Base-by-base conservation (phyloP, 148 eudicot genomes). In the Limonium bicolor region DNA sequence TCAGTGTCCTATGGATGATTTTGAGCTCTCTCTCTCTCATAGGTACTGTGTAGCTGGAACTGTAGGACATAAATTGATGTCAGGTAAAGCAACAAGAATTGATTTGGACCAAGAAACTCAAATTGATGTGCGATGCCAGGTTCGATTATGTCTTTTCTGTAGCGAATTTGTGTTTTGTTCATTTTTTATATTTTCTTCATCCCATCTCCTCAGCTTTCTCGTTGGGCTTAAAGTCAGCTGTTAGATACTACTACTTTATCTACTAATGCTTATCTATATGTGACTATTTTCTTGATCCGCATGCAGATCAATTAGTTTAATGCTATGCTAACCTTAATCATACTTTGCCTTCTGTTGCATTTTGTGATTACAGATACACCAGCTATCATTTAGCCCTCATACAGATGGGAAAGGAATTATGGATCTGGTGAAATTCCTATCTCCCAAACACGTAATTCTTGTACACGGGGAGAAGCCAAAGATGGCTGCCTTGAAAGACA, bases 331-430 rank as follows among this genome's bases (percentile, higher is more conserved):
- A n/a, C n/a, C n/a, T n/a, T n/a, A n/a, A n/a, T n/a, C n/a, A n/a
- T n/a, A n/a, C n/a, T n/a, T n/a, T n/a, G n/a, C n/a, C n/a, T n/a
- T n/a, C n/a, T n/a, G n/a, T n/a, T n/a, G n/a, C n/a, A n/a, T n/a
- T 41, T 14, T 34, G 6, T 13, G 10, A 13, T 41, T 36, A 12
- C 76, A 87, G 99, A 69, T 84, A 53, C 95, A 80, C 67, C 84
- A 77, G 42, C 60, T 90, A 55, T 75, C 95, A 17, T 80, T 84
- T 54, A 90, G 97, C 63, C 74, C 95, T 53, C 97, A 90, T 56
- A 90, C 95, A 4, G 97, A 84, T 74, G 69, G 87, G 52, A 90
- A 80, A 71, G 97, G 95, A 67, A 90, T 90, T 18, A 84, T 84
- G 93, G 97, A 90, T 73, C 95, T 90, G 6, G 52, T 90, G 22